Evolutionary conservation across 2,329 filamentous ascomycete species (phyloP), one percentile per base, ranked within the genome.

Genomic region (Aschersonia sp.): DNA sequence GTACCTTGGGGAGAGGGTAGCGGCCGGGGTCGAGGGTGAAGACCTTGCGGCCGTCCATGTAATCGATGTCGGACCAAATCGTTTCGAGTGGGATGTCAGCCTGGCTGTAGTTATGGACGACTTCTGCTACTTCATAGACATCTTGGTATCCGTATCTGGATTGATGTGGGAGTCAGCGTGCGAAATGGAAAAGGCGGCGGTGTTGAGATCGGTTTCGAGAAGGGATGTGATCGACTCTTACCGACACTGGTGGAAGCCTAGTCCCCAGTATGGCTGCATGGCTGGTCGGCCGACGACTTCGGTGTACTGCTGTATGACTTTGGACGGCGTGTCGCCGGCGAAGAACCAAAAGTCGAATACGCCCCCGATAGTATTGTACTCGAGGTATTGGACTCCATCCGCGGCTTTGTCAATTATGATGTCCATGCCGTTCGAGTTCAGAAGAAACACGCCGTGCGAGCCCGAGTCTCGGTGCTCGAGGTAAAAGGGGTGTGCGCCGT

Each of bases 301-400:
- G 1, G 76, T 66, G 52, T 82, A 82, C 55, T 83, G 78, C 54
- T 67, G 65, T 7, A 76, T 67, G 0, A 81, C 77, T 7, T 78
- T 73, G 40, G 75, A 64, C 0, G 80, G 76, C 0, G 66, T 70
- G 0, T 77, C 74, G 0, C 80, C 80, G 6, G 76, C 70, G 7
- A 83, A 55, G 56, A 84, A 82, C 58, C 83, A 83, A 47, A 84
- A 76, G 61, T 91, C 87, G 2, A 92, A 59, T 28, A 89, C 74
- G 7, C 87, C 86, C 5, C 86, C 85, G 0, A 91, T 71, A 1
- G 78, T 78, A 60, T 89, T 87, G 66, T 89, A 92, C 63, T 89
- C 84, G 4, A 92, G 73, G 50, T 82, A 87, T 5, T 75, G 71
- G 20, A 20, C 20, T 5, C 72, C 69, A 30, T 70, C 62, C 4